These are phyloP conservation scores for Saccharomyces eubayanus DNA, from an alignment of 805 yeast species.

Conservation along the genomic window DNA sequence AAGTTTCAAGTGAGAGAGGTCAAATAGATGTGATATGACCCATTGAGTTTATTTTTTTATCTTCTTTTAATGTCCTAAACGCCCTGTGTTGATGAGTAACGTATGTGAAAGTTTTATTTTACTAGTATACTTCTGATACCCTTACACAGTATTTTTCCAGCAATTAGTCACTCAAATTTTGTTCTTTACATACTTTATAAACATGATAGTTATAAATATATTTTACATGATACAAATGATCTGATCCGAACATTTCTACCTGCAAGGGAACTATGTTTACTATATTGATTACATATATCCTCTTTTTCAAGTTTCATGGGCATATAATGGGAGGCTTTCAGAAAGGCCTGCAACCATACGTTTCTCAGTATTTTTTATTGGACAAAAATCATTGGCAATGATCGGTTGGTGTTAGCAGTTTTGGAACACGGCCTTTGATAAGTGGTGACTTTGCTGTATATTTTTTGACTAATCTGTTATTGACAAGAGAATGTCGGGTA, in stretches of 20 bases:
- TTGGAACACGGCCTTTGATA: too few relatives aligned
- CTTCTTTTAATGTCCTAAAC: neutral
- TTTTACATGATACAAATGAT: too few relatives aligned
- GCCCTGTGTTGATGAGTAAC: neutral
- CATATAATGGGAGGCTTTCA: too few relatives aligned
- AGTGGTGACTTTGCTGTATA: neutral
- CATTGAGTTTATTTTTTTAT: neutral
- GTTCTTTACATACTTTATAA: neutral
- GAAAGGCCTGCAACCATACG: too few relatives aligned
- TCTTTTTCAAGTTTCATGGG: too few relatives aligned
- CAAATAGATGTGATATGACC: neutral
- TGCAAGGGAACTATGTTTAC: too few relatives aligned
- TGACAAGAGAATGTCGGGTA: neutral
- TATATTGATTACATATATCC: too few relatives aligned
- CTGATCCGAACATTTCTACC: too few relatives aligned
- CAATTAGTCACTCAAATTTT: neutral
- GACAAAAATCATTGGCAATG: too few relatives aligned
- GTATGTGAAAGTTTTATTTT: neutral
- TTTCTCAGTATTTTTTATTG: too few relatives aligned
- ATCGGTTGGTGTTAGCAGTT: too few relatives aligned
- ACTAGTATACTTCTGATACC: neutral
- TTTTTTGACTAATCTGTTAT: neutral
- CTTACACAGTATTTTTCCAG: neutral
- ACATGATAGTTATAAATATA: neutral
- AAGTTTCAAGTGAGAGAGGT: neutral